A percentile compares a stretch with the other conserved stretches of the same genome.
These are phyloP conservation scores for Rhizopogon vinicolor DNA, from an alignment of 768 basidiomycete genomes.

Conservation along the genomic window DNA sequence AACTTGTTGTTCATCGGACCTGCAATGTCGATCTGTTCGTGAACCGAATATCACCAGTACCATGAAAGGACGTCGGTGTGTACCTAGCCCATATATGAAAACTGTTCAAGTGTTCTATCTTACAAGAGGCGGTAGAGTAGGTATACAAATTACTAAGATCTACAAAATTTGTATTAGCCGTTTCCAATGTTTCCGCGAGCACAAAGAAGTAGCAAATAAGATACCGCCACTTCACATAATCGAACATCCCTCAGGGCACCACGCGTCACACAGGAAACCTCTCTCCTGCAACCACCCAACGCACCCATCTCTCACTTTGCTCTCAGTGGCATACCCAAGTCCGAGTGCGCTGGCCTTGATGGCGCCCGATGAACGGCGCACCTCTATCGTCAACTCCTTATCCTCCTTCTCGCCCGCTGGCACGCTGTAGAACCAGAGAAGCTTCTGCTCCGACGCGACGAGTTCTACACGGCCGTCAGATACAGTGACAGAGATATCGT, in stretches of 20 bases:
- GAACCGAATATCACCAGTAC: no score
- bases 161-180: background rate
- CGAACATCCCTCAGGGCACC: conserved; percentile 13
- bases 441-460: conserved; percentile 43
- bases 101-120: background rate
- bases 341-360: conserved; percentile 17
- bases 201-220: background rate
- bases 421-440: conserved; percentile 45
- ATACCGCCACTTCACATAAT: conserved; percentile 13
- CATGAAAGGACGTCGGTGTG: no score
- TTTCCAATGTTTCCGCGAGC: background rate
- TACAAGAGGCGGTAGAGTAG: background rate
- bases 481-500: conserved; percentile 39
- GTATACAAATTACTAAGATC: background rate
- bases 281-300: conserved; percentile 7
- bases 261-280: conserved; percentile 1
- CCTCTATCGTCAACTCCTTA: conserved; percentile 33
- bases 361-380: conserved; percentile 38
- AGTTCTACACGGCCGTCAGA: conserved; percentile 45
- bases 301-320: background rate
- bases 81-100: no score
- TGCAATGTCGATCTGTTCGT: no score
- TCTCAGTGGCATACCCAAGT: background rate
- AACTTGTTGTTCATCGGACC: no score
- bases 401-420: conserved; percentile 21